phyloP scores from a whole-genome alignment of 208 protist species.

The Leishmania tropica region DNA sequence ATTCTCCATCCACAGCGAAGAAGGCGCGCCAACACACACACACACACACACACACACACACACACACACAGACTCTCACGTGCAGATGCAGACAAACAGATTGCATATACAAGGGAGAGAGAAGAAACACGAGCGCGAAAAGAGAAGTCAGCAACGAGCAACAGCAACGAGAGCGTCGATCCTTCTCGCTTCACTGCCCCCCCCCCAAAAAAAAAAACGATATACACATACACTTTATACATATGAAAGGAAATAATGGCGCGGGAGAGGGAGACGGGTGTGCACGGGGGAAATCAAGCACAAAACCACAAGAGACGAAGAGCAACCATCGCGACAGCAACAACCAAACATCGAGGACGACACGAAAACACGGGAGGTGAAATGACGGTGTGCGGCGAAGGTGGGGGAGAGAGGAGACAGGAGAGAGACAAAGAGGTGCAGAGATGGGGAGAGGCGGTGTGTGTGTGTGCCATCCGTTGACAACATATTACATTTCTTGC shows the following conservation, averaged over 20 bases:
- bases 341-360: neutral
- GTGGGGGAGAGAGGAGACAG: neutral
- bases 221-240: neutral
- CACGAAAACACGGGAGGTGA: too few relatives aligned
- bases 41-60: constrained; percentile 1
- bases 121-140: neutral
- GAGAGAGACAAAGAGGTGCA: neutral
- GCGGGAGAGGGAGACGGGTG: constrained; percentile 1
- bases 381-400: neutral
- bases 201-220: neutral
- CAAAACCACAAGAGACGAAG: neutral
- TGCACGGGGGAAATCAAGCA: constrained; percentile 3
- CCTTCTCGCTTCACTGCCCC: too few relatives aligned
- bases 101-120: neutral
- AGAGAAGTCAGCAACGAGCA: neutral
- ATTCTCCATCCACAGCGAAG: neutral
- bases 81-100: neutral
- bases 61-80: neutral
- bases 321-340: neutral
- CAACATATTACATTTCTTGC: neutral
- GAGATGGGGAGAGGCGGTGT: neutral
- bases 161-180: neutral
- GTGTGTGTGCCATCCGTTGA: neutral
- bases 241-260: constrained; percentile 11
- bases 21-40: neutral